phyloP scores from a whole-genome alignment of 768 basidiomycete species.

The Podaxis rugospora region DNA sequence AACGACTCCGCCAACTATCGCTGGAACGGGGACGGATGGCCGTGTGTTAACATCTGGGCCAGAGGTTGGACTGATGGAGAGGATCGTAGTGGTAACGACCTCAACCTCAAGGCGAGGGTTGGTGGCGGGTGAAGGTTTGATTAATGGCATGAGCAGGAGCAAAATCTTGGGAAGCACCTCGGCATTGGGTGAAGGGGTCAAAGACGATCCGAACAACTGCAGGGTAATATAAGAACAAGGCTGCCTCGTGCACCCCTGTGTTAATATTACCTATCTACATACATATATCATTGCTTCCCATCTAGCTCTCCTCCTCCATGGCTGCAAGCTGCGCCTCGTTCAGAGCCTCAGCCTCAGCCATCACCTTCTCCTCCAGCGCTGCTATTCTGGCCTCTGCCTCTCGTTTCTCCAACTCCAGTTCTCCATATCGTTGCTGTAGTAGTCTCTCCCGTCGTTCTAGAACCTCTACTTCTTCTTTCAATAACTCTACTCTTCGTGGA shows the following conservation, averaged over 20 bases:
- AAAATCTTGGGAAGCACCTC: constrained; percentile 8
- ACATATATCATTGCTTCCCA: constrained; percentile 1
- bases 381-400: constrained; percentile 57
- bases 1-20: constrained; percentile 45
- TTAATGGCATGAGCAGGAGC: constrained; percentile 9
- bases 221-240: constrained; percentile 2
- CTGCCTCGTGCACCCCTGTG: constrained; percentile 10
- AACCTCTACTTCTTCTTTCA: constrained; percentile 83
- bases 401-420: constrained; percentile 66
- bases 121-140: constrained; percentile 1
- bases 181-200: background rate
- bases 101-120: background rate
- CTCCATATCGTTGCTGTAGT: constrained; percentile 82
- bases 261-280: constrained; percentile 8
- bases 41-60: background rate
- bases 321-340: constrained; percentile 74
- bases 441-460: constrained; percentile 73
- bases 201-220: background rate
- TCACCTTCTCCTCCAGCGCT: constrained; percentile 78
- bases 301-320: constrained; percentile 43
- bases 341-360: constrained; percentile 77
- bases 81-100: constrained; percentile 15
- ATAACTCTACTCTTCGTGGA: constrained; percentile 69
- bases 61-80: background rate
- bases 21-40: constrained; percentile 36